Base-by-base conservation (phyloP, 805 yeast species). In the Metschnikowia dekortorum region DNA sequence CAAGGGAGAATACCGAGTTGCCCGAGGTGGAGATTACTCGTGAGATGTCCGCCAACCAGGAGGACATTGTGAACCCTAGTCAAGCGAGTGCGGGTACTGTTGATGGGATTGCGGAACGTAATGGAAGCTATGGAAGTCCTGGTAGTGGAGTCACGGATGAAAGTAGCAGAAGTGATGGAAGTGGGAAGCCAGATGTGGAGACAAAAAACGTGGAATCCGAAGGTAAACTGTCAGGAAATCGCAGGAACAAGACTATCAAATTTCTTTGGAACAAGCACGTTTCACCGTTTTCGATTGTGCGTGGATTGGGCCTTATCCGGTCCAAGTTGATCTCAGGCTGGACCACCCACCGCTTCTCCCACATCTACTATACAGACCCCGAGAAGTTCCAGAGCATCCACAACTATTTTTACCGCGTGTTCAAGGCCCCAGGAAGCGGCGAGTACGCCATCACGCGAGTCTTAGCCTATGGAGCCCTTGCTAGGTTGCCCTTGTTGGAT, bases 381-480 rank as follows among this genome's bases (percentile, higher is more conserved):
- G 48, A 58, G 34, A 62, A 64, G 44, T 71, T 66, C 52, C 64
- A 73, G 56, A 68, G 69, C 54, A 60, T 83, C 49, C 86, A 81
- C 59, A 73, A 72, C 48, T 84, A 84, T 59, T 73, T 80, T 26
- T 78, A 81, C 56, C 70, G 80, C 52, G 67, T 74, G 1, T 79
- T 83, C 60, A 73, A 75, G 48, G 80, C 74, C 0, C 76, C 70
- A 50, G 87, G 84, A 0, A 79, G 85, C 28, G 89, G 89, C 0
- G 89, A 84, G 60, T 80, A 70, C 60, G 85, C 84, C 2, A 67
- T 84, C 40, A 81, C 87, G 0, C 71, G 86, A 55, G 55, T 84
- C 0, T 67, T 84, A 39, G 84, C 79, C 0, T 80, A 82, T 7
- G 85, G 84, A 10, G 83, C 83, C 0, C 79, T 71, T 34, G 70